Evolutionary conservation across 768 basidiomycete genomes (phyloP).

Genomic region (Suillus alpinus): DNA sequence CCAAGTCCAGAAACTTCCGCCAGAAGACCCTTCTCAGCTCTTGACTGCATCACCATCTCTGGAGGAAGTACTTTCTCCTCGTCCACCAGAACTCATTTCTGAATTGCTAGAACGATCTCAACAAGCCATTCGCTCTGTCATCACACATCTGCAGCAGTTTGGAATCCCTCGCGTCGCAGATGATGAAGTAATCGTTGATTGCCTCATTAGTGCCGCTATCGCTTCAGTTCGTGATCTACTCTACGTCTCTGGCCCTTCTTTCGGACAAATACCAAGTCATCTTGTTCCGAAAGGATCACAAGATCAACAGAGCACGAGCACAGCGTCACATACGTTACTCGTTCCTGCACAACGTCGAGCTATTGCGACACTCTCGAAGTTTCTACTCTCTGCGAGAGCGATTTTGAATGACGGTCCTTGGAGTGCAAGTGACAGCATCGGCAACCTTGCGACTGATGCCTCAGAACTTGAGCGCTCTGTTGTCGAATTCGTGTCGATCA

Average conservation of each 20-base stretch:
- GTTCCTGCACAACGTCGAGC: slow-evolving; percentile 80
- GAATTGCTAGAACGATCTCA: slow-evolving; percentile 58
- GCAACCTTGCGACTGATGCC: slow-evolving; percentile 66
- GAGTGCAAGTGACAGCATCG: slow-evolving; percentile 18
- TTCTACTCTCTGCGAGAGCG: slow-evolving; percentile 83
- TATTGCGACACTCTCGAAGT: slow-evolving; percentile 82
- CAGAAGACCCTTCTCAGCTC: neutral
- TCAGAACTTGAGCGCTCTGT: slow-evolving; percentile 72
- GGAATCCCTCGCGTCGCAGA: slow-evolving; percentile 44
- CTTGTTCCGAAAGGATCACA: slow-evolving; percentile 42
- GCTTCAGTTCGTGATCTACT: slow-evolving; percentile 68
- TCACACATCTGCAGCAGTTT: slow-evolving; percentile 53
- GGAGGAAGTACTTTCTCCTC: slow-evolving; percentile 49
- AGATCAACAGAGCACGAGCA: slow-evolving; percentile 20
- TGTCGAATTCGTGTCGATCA: slow-evolving; percentile 61
- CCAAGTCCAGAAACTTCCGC: slow-evolving; percentile 3
- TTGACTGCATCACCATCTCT: slow-evolving; percentile 19
- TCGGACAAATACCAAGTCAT: slow-evolving; percentile 36
- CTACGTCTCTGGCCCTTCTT: slow-evolving; percentile 57
- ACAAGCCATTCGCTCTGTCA: slow-evolving; percentile 56
- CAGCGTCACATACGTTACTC: slow-evolving; percentile 52
- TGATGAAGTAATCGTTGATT: slow-evolving; percentile 58
- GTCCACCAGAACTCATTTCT: slow-evolving; percentile 53
- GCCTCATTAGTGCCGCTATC: slow-evolving; percentile 57
- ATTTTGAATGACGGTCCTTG: slow-evolving; percentile 47